Evolutionary conservation across 2,329 filamentous ascomycete species (phyloP), one percentile per base, ranked within the genome.

Genomic region (Zymoseptoria crescenta): DNA sequence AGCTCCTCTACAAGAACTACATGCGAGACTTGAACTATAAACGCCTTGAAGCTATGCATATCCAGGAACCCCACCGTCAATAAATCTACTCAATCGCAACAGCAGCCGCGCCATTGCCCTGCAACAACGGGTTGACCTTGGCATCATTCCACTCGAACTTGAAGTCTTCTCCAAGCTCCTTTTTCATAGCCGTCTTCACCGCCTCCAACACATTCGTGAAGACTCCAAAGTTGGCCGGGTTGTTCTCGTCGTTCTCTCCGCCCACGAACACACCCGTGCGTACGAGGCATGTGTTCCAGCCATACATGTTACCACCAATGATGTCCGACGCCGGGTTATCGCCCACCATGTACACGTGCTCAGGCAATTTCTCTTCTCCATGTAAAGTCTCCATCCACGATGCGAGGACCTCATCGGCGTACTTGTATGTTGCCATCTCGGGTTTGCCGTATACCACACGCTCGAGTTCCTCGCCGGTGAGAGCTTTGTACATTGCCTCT

Each of bases 251-350:
- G 70, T 91, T 91, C 60, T 84, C 86, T 19, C 83, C 86, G 62
- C 87, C 87, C 76, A 89, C 86, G 81, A 87, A 90, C 53, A 91
- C 87, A 75, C 88, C 88, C 0, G 87, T 91, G 70, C 87, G 83
- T 58, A 91, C 87, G 57, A 91, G 76, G 70, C 87, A 90, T 2
- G 87, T 90, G 76, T 91, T 91, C 88, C 87, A 91, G 61, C 86
- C 86, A 74, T 91, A 89, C 81, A 86, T 87, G 80, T 91, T 91
- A 62, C 87, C 87, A 62, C 87, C 87, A 64, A 87, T 80, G 68
- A 89, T 89, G 71, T 89, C 87, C 27, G 84, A 87, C 27, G 84
- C 84, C 6, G 86, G 87, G 77, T 89, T 89, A 74, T 89, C 87
- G 64, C 87, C 87, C 57, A 89, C 78, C 87, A 89, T 89, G 80